A percentile compares a stretch with the other conserved stretches of the same genome.
Evolutionary conservation across 495 filamentous ascomycete species (phyloP).

Genomic region (Thermothielavioides terrestris): DNA sequence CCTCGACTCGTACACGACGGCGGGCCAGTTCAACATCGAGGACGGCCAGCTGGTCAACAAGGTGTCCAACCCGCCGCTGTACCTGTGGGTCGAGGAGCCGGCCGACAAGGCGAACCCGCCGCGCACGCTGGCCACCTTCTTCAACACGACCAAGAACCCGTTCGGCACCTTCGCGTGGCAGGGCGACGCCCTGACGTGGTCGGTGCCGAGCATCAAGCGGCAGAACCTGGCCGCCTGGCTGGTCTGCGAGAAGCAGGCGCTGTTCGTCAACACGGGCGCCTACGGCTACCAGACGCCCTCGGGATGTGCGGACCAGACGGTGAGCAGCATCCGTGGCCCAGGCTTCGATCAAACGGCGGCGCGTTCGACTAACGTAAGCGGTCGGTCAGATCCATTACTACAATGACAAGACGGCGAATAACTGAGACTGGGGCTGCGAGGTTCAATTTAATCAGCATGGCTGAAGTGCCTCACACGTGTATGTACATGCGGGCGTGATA

Average conservation of each 20-base stretch:
- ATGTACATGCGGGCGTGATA: too few species aligned
- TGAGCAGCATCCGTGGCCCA: constrained; percentile 20
- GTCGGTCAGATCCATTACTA: constrained; percentile 25
- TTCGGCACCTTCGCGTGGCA: constrained; percentile 51
- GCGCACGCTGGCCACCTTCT: constrained; percentile 41
- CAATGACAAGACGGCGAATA: constrained; percentile 29
- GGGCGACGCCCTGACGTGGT: constrained; percentile 51
- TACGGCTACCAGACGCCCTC: constrained; percentile 49
- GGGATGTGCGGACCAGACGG: constrained; percentile 53
- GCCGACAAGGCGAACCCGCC: constrained; percentile 37
- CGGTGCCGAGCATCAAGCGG: constrained; percentile 34
- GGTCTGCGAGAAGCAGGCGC: constrained; percentile 43
- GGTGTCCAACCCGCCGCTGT: constrained; percentile 33
- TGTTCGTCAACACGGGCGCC: constrained; percentile 54
- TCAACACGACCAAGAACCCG: constrained; percentile 42
- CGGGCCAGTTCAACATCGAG: constrained; percentile 52
- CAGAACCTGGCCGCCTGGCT: constrained; percentile 53
- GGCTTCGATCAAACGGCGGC: neutral
- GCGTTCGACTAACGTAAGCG: neutral
- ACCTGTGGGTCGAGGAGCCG: constrained; percentile 42
- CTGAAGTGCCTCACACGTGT: too few species aligned
- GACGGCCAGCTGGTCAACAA: constrained; percentile 50
- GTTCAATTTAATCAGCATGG: too few species aligned
- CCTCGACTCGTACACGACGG: constrained; percentile 44
- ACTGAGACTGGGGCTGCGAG: too few species aligned